A percentile compares a stretch with the other conserved stretches of the same genome.
Evolutionary conservation across 139 green algal genomes (phyloP).

Genomic region (Eudorina sp.): DNA sequence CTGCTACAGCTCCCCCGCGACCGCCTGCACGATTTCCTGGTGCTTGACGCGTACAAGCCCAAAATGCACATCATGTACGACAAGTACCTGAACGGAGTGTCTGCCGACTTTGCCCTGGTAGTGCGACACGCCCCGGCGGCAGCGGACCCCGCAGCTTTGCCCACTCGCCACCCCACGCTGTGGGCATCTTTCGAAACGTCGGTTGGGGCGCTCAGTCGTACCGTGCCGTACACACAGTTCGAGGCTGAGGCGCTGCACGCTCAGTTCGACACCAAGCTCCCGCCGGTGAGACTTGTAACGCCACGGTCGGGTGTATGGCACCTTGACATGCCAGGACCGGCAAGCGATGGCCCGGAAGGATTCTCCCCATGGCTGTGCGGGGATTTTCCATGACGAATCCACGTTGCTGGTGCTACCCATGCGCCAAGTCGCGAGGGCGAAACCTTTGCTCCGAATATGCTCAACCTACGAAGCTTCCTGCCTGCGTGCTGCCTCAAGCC

Average conservation of each 20-base stretch:
- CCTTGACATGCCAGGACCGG: too few relatives aligned
- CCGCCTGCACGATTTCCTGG: slow-evolving; percentile 14
- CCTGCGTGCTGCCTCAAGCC: too few relatives aligned
- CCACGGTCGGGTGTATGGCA: not conserved
- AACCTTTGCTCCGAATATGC: too few relatives aligned
- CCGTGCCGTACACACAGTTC: slow-evolving; percentile 21
- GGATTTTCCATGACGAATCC: not conserved
- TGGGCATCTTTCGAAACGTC: slow-evolving; percentile 21
- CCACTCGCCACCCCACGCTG: slow-evolving; percentile 46
- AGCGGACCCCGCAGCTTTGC: slow-evolving; percentile 7
- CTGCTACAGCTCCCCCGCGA: not conserved
- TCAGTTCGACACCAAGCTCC: slow-evolving; percentile 41
- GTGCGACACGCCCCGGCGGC: slow-evolving; percentile 46
- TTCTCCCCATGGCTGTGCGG: too few relatives aligned
- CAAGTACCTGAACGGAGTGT: slow-evolving; percentile 51
- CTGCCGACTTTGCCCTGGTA: slow-evolving; percentile 67
- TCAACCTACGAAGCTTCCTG: not conserved
- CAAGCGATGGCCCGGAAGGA: too few relatives aligned
- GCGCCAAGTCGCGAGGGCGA: too few relatives aligned
- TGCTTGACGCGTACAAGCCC: slow-evolving; percentile 32
- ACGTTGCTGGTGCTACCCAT: not conserved
- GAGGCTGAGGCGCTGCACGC: slow-evolving; percentile 17
- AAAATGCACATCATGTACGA: slow-evolving; percentile 49
- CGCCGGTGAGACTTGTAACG: too few relatives aligned
- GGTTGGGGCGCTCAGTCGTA: not conserved